These are phyloP conservation scores for Lathyrus aphaca DNA, from an alignment of 306 rosid genomes.

Conservation along the genomic window DNA sequence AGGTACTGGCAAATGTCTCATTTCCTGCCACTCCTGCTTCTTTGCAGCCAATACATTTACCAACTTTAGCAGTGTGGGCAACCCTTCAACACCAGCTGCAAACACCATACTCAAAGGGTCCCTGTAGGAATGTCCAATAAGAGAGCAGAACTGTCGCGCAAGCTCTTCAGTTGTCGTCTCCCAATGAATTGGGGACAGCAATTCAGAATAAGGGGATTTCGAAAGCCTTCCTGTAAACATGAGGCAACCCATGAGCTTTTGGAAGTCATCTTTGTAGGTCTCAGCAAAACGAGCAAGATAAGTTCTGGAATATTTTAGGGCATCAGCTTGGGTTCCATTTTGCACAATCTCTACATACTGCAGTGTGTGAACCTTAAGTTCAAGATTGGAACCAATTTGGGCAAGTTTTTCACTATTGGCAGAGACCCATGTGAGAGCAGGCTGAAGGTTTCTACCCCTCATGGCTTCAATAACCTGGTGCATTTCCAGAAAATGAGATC, in stretches of 20 bases:
- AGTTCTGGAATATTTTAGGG: constrained; percentile 66
- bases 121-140: constrained; percentile 63
- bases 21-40: constrained; percentile 86
- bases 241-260: constrained; percentile 90
- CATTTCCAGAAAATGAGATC: constrained; percentile 68
- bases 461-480: constrained; percentile 70
- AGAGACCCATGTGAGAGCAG: constrained; percentile 79
- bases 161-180: constrained; percentile 71
- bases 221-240: constrained; percentile 65
- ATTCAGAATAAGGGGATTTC: constrained; percentile 70
- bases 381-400: constrained; percentile 61
- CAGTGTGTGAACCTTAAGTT: constrained; percentile 70
- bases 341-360: constrained; percentile 74
- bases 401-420: constrained; percentile 58
- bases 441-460: constrained; percentile 68
- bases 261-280: constrained; percentile 66
- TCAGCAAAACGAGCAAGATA: constrained; percentile 70
- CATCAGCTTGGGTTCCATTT: constrained; percentile 62
- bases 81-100: constrained; percentile 81
- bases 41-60: constrained; percentile 84
- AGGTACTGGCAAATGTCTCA: constrained; percentile 82
- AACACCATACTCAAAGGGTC: constrained; percentile 72
- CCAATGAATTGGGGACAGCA: constrained; percentile 68
- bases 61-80: constrained; percentile 79
- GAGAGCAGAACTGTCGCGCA: constrained; percentile 63